Conservation (phyloP, 768 basidiomycete genomes). For the Sarcomyxa edulis region DNA sequence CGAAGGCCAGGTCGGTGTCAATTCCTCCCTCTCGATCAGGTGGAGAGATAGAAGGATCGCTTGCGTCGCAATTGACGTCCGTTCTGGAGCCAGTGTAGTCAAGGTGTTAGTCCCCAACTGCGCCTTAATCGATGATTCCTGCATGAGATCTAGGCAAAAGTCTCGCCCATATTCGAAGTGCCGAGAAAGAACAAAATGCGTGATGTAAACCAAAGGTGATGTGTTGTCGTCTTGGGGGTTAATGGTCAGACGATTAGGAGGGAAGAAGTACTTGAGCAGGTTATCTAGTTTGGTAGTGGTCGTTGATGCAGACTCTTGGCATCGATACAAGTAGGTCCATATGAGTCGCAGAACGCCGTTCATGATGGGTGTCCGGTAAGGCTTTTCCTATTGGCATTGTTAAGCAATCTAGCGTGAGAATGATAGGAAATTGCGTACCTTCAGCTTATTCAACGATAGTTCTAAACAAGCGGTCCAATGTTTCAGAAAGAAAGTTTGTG, state of each 20-base stretch:
- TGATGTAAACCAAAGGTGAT: slow-evolving; percentile 71
- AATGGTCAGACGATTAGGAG: slow-evolving; percentile 54
- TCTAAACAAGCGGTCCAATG: slow-evolving; percentile 79
- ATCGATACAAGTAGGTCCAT: slow-evolving; percentile 96
- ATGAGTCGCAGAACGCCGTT: slow-evolving; percentile 80
- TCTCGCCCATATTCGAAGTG: slow-evolving; percentile 85
- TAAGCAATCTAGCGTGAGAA: slow-evolving; percentile 3
- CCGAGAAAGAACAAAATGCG: slow-evolving; percentile 79
- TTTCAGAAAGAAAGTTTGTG: slow-evolving; percentile 77
- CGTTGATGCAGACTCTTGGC: slow-evolving; percentile 78
- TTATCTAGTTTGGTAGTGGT: slow-evolving; percentile 76
- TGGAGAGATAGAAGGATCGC: slow-evolving; percentile 73
- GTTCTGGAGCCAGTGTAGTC: slow-evolving; percentile 56
- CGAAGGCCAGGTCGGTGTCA: slow-evolving; percentile 75
- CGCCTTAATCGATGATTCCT: slow-evolving; percentile 51
- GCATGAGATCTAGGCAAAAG: slow-evolving; percentile 73
- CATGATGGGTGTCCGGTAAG: slow-evolving; percentile 61
- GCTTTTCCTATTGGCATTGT: slow-evolving; percentile 59
- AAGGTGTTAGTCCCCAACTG: slow-evolving; percentile 37
- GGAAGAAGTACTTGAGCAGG: slow-evolving; percentile 75
- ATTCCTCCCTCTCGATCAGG: slow-evolving; percentile 65
- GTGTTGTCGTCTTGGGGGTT: slow-evolving; percentile 70
- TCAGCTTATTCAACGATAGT: slow-evolving; percentile 66
- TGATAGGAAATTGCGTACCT: slow-evolving; percentile 41
- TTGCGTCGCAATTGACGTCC: slow-evolving; percentile 68